Conservation (phyloP, 2,329 filamentous ascomycete genomes). For the Fusarium concolor region DNA sequence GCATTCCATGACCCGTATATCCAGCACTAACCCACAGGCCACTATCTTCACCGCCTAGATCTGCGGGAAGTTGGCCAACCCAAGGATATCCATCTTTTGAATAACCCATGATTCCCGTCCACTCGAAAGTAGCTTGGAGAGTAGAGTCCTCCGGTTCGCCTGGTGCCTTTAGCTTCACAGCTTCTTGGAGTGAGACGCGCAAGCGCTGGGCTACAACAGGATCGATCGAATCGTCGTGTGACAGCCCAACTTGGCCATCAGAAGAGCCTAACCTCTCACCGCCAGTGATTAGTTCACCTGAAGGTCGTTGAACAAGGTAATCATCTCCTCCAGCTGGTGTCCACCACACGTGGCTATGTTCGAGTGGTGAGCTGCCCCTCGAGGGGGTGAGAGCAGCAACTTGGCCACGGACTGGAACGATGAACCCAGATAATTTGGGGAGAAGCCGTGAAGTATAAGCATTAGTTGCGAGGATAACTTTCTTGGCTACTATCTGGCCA, state of each 20-base stretch:
- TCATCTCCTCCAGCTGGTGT: conserved; percentile 67
- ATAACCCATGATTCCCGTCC: conserved; percentile 86
- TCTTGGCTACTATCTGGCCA: conserved; percentile 71
- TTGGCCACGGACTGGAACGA: conserved; percentile 82
- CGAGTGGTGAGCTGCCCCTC: conserved; percentile 53
- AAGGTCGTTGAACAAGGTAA: conserved; percentile 78
- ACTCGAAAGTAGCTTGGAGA: conserved; percentile 69
- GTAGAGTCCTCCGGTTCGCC: conserved; percentile 54
- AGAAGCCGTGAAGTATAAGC: conserved; percentile 83
- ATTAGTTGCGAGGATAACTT: conserved; percentile 84
- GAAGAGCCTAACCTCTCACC: conserved; percentile 72
- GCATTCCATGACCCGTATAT: conserved; percentile 83
- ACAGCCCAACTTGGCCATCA: conserved; percentile 62
- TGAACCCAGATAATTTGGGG: conserved; percentile 74
- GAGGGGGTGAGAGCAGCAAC: conserved; percentile 75
- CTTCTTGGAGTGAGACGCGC: conserved; percentile 55
- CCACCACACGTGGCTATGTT: conserved; percentile 73
- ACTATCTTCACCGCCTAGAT: conserved; percentile 56
- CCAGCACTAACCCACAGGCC: conserved; percentile 74
- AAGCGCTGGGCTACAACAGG: conserved; percentile 67
- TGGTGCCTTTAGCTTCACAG: conserved; percentile 56
- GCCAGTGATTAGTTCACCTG: conserved; percentile 73
- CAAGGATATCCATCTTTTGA: conserved; percentile 75
- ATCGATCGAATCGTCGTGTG: conserved; percentile 70
- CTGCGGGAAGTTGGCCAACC: conserved; percentile 73